Base-by-base conservation (phyloP, 2,329 filamentous ascomycete genomes). In the Phaeophleospora eucalypticola region DNA sequence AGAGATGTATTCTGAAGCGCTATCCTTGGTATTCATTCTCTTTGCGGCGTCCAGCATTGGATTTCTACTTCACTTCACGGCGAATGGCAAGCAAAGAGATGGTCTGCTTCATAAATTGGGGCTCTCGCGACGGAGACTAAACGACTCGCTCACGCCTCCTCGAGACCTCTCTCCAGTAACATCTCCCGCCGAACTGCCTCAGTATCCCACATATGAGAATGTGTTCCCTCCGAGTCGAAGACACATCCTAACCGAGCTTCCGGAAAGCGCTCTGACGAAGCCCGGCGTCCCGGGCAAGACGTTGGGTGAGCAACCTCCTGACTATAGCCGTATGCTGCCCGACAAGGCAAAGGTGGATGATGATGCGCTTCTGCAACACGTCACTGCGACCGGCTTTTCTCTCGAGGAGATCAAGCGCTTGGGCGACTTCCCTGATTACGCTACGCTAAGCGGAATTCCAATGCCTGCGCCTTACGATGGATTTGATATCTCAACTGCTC, bases 341-440 rank as follows among this genome's bases (percentile, higher is more conserved):
- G 50, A 59, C 36, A 53, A 56, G n/a, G 37, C 45, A 14, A 51
- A 53, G 2, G 39, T 54, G 20, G 49, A 62, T 15, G 61, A 54
- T 4, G 45, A 54, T 1, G 41, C 51, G 3, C 39, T 54, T 32
- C 24, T 40, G 3, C 45, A 58, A n/a, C 52, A 59, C 41, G 39
- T 51, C 29, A 82, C 81, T 2, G 80, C 80, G 1, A 88, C 79
- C 35, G 86, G 84, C 1, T 84, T 90, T 58, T 84, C 84, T 0
- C 73, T 83, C 0, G 74, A 76, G 2, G 87, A 94, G 46, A 76
- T 94, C 52, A 78, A 77, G 45, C 75, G 76, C 0, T 69, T 94
- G 1, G 87, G 87, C 0, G 76, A 86, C 55, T 94, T 94, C 47
- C 87, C 88, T 0, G 82, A 91, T 62, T 94, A 94, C 64, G 79